Base-by-base conservation (phyloP, 116 monocot species). In the Papilionanthe hybrid region DNA sequence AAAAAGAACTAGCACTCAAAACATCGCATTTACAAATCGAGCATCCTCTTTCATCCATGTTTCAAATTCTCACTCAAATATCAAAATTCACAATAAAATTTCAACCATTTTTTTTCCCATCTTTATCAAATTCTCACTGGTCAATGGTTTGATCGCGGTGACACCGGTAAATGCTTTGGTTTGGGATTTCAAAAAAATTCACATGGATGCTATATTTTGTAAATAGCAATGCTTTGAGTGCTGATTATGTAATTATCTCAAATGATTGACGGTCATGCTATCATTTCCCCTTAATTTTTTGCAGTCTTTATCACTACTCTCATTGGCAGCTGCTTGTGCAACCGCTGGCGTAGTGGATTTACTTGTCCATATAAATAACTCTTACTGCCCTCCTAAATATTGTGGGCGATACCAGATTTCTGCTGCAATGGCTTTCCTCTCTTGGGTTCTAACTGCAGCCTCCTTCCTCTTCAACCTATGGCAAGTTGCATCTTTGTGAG, bases 381-480 rank as follows among this genome's bases (percentile, higher is more conserved):
- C 72, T 0, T 82, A 86, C 71, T 92, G 86, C 79, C 76, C 90
- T 18, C 81, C 85, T 58, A 89, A 81, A 74, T 80, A 82, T 32
- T 91, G 93, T 57, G 86, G 90, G 20, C 77, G 93, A 86, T 96
- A 90, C 56, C 92, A 96, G 79, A 76, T 96, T 22, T 96, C 96
- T n/a, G 83, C 93, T 7, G 81, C 86, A 1, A 92, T 92, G 92
- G 93, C 96, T 48, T 92, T 96, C 67, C 78, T 93, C 56, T 83
- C 90, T 20, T 96, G 96, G 93, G 81, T 92, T 79, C 92, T 96
- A 22, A 92, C 87, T 50, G 88, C 93, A 17, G 77, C 82, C 53
- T 91, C 96, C 1, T 87, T 90, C 72, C 88, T 91, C 75, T 85
- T 90, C 89, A 96, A 96, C 83, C 83, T 96, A 23, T 93, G 96